A percentile compares a stretch with the other conserved stretches of the same genome.
Conservation (phyloP, 2,329 filamentous ascomycete species). For the Pestalotiopsis sp. region DNA sequence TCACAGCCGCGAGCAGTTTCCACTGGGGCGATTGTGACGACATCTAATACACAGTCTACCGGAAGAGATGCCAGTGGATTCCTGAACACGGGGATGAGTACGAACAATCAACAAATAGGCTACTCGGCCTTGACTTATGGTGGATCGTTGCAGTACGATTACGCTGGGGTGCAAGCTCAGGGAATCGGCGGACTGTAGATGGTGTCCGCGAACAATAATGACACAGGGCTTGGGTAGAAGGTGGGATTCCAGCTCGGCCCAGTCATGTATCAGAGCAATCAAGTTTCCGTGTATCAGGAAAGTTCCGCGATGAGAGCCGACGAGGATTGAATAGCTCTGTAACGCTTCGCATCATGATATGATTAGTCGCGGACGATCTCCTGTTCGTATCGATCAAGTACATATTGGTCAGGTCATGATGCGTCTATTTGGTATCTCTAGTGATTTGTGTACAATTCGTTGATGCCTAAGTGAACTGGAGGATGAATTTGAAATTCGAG, state of each 20-base stretch:
- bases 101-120: constrained; percentile 15
- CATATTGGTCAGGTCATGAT: neutral
- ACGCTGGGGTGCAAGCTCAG: constrained; percentile 16
- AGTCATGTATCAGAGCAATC: neutral
- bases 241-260: neutral
- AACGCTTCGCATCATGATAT: neutral
- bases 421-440: constrained; percentile 13
- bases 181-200: neutral
- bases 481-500: constrained; percentile 63
- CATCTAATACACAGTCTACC: neutral
- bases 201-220: neutral
- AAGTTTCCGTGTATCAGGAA: neutral
- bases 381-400: neutral
- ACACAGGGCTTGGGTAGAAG: neutral
- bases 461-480: constrained; percentile 43
- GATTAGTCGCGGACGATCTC: neutral
- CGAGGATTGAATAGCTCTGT: no score
- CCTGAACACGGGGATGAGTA: constrained; percentile 15
- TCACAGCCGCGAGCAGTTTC: neutral
- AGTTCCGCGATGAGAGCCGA: neutral
- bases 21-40: neutral
- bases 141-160: constrained; percentile 19
- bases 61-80: constrained; percentile 21
- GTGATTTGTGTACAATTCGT: neutral
- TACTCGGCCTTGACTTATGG: constrained; percentile 20